Percentiles rank a stretch among this genome's conserved stretches.
These are phyloP conservation scores for Suhomyces kilbournensis DNA, from an alignment of 805 yeast genomes.

Conservation along the genomic window DNA sequence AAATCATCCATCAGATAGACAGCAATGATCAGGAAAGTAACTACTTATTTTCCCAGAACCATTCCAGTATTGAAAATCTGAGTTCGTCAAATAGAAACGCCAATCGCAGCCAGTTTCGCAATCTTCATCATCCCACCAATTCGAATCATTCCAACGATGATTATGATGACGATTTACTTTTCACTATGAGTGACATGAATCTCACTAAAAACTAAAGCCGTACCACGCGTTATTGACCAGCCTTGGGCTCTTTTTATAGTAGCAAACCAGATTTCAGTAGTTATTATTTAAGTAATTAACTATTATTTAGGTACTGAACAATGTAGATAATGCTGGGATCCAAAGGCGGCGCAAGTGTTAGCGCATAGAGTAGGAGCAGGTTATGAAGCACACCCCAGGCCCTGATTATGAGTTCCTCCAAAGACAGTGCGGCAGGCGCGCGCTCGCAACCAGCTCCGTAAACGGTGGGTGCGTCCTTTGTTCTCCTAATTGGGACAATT, in stretches of 20 bases:
- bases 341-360: not conserved
- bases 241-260: not conserved
- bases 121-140: not conserved
- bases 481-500: not conserved
- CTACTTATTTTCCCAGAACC: not conserved
- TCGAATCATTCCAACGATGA: conserved; percentile 9
- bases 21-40: not conserved
- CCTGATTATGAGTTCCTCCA: not conserved
- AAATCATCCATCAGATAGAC: not conserved
- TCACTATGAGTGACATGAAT: conserved; percentile 76
- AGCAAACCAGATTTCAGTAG: not conserved
- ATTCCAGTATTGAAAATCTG: conserved; percentile 1
- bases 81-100: not conserved
- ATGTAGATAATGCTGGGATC: not conserved
- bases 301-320: not conserved
- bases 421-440: not conserved
- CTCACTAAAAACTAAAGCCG: conserved; percentile 24
- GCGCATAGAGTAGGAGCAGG: not conserved
- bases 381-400: not conserved
- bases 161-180: conserved; percentile 55
- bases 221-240: not conserved
- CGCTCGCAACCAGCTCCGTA: not conserved
- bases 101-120: conserved; percentile 2
- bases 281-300: too few relatives aligned
- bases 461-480: not conserved